These are phyloP conservation scores for Dendrobium nobile DNA, from an alignment of 106 monocot species.

Conservation along the genomic window DNA sequence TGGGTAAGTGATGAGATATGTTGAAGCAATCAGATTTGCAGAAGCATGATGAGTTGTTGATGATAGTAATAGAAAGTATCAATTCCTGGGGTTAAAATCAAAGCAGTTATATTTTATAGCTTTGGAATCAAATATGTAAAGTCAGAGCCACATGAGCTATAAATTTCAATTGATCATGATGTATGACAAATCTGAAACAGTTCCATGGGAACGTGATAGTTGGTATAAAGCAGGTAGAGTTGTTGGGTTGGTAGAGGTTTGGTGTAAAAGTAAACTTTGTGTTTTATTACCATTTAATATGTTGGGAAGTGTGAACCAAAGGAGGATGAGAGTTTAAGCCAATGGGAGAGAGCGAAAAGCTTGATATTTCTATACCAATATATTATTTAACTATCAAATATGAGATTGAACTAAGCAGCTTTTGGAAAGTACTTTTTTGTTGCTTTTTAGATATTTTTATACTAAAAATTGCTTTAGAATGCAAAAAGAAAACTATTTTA, in stretches of 20 bases:
- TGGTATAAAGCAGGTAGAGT: conserved; percentile 8
- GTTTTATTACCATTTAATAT: neutral
- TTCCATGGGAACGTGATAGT: neutral
- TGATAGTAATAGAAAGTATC: neutral
- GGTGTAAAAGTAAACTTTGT: neutral
- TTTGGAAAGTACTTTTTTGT: no score
- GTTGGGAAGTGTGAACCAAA: neutral
- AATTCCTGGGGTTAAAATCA: neutral
- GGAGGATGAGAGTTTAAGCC: neutral
- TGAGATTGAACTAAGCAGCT: no score
- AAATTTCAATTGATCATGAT: conserved; percentile 1
- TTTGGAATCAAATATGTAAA: neutral
- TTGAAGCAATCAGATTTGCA: neutral
- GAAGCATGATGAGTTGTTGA: conserved; percentile 3
- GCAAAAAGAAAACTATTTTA: no score
- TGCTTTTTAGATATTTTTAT: no score
- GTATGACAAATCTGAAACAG: neutral
- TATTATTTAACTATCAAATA: no score
- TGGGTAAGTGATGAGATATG: neutral
- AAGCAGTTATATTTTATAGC: neutral
- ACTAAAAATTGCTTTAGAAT: no score
- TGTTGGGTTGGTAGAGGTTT: conserved; percentile 4
- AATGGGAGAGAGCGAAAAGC: no score
- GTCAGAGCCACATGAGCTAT: neutral
- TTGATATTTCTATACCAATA: no score